Evolutionary conservation across 805 yeast species (phyloP).

Genomic region (Pichia rugopelliculosa): DNA sequence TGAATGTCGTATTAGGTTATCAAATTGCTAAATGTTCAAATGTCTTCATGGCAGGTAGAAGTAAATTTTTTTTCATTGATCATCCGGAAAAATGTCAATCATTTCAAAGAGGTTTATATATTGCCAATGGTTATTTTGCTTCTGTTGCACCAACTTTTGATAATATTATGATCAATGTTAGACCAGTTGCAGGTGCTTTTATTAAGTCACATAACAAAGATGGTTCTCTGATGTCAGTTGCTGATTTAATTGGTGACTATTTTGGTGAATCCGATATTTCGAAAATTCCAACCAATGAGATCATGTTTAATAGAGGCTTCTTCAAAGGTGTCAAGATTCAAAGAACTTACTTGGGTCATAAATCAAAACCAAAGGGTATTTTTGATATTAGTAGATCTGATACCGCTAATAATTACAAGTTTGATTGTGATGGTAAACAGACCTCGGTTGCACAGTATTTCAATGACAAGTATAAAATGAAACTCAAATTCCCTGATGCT

Average conservation of each 20-base stretch:
- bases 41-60: conserved; percentile 19
- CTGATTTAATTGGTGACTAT: conserved; percentile 21
- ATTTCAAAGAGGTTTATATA: conserved; percentile 22
- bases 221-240: conserved; percentile 21
- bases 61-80: conserved; percentile 20
- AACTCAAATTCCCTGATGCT: conserved; percentile 21
- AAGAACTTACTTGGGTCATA: conserved; percentile 18
- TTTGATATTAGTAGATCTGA: conserved; percentile 16
- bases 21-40: conserved; percentile 17
- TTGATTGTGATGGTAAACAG: conserved; percentile 19
- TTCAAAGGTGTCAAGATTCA: conserved; percentile 20
- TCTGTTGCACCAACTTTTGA: conserved; percentile 25
- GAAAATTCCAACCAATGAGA: conserved; percentile 7
- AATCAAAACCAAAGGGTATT: conserved; percentile 20
- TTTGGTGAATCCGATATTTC: conserved; percentile 15
- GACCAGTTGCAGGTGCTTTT: conserved; percentile 25
- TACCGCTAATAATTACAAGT: conserved; percentile 18
- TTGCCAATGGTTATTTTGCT: conserved; percentile 26
- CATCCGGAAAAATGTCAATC: conserved; percentile 19
- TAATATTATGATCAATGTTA: conserved; percentile 22
- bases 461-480: conserved; percentile 18
- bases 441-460: conserved; percentile 24
- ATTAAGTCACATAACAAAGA: conserved; percentile 21
- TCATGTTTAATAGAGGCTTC: conserved; percentile 14
- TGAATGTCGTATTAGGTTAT: conserved; percentile 19